Percentiles rank a stretch among this genome's conserved stretches.
These are phyloP conservation scores for Oenanthe sinensis DNA, from an alignment of 129 eudicot species.

Conservation along the genomic window DNA sequence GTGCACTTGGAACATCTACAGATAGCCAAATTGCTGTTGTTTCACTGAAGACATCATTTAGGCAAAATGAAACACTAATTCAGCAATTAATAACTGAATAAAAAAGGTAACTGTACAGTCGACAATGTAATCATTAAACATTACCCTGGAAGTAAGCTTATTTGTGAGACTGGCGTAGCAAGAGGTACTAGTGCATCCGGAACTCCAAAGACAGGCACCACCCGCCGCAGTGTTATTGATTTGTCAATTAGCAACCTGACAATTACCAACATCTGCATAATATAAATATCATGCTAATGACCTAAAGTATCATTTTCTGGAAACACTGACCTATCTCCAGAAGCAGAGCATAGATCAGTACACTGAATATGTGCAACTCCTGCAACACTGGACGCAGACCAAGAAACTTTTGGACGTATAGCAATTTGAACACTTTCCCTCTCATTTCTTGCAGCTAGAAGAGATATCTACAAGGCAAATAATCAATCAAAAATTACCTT, in stretches of 20 bases:
- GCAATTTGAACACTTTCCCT: constrained; percentile 96
- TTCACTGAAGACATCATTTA: constrained; percentile 44
- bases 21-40: constrained; percentile 84
- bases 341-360: constrained; percentile 69
- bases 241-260: constrained; percentile 66
- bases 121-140: background rate
- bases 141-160: constrained; percentile 83
- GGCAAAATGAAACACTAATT: constrained; percentile 2
- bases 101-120: background rate
- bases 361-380: constrained; percentile 80
- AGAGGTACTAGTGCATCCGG: constrained; percentile 99
- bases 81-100: background rate
- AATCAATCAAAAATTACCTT: constrained; percentile 2
- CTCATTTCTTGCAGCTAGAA: constrained; percentile 96
- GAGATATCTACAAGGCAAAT: constrained; percentile 55
- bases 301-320: background rate
- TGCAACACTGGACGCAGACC: constrained; percentile 69
- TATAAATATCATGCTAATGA: constrained; percentile 2
- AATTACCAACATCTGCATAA: constrained; percentile 14
- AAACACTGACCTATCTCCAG: constrained; percentile 73
- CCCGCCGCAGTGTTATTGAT: constrained; percentile 65
- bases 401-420: constrained; percentile 92
- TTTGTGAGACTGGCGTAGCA: constrained; percentile 63
- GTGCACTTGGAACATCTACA: constrained; percentile 66
- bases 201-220: constrained; percentile 88